Conservation (phyloP, 176 grass and related monocot genomes). For the Musa schizocarpa region DNA sequence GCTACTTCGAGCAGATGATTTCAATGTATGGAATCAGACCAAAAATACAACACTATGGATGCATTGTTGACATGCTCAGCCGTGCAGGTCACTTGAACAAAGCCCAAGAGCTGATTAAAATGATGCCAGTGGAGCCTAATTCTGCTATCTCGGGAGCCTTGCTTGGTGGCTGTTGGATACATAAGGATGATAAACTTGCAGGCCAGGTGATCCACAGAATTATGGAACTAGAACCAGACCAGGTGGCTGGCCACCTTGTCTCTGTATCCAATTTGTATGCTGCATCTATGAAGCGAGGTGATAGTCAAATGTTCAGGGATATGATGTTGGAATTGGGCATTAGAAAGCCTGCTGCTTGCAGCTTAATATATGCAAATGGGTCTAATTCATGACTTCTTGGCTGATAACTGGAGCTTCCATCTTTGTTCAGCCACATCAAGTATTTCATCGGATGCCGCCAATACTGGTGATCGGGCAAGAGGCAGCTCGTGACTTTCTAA, state of each 20-base stretch:
- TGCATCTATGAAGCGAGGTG: conserved; percentile 24
- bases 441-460: no score
- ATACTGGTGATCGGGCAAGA: no score
- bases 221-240: conserved; percentile 29
- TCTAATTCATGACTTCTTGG: neutral
- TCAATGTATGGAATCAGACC: conserved; percentile 42
- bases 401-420: no score
- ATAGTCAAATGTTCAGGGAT: conserved; percentile 34
- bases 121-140: conserved; percentile 43
- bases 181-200: conserved; percentile 47
- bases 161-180: conserved; percentile 42
- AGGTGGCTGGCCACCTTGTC: conserved; percentile 45
- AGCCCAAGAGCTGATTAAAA: conserved; percentile 39
- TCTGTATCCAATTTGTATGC: conserved; percentile 56
- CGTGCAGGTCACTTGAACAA: conserved; percentile 28
- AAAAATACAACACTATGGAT: conserved; percentile 53
- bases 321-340: conserved; percentile 29
- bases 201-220: conserved; percentile 30
- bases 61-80: conserved; percentile 65
- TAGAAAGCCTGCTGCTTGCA: conserved; percentile 33
- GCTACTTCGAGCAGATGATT: conserved; percentile 55
- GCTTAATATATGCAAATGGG: conserved; percentile 8
- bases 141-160: conserved; percentile 40
- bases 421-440: no score
- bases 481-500: no score